Base-by-base conservation (phyloP, 2,329 filamentous ascomycete species). In the Chrysosphaeria jannelii region DNA sequence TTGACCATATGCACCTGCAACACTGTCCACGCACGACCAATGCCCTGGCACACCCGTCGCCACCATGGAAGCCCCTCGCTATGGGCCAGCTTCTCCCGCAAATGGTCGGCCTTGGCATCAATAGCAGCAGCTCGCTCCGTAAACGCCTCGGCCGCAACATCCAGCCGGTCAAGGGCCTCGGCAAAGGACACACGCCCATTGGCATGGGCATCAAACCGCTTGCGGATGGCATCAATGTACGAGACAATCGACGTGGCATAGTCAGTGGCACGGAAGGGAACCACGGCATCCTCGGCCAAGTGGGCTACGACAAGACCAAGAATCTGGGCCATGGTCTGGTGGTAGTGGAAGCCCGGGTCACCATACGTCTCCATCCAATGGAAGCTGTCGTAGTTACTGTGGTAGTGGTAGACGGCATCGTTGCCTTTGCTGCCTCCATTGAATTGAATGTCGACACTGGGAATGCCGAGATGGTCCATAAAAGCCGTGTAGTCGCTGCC, bases 341-440 rank as follows among this genome's bases (percentile, higher is more conserved):
- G 70, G 35, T 75, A 72, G 21, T 54, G 46, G 27, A 62, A 66
- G 12, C 51, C 57, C 2, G 52, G 52, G 35, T 90, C 79, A 20
- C 74, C 76, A 30, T 60, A 85, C 13, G 55, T 58, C 25, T 65
- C 55, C 74, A 89, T 88, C 78, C 79, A 90, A 42, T 69, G 51
- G 41, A 78, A 85, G 36, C 65, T 71, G 37, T 88, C 76, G 37
- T 79, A 88, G 43, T 85, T 85, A 30, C 60, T 59, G 46, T 90
- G 78, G 42, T 90, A 90, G 36, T 75, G 69, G 38, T 76, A 75
- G 3, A 74, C 51, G 4, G 19, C 22, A 14, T 10, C 20, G 4
- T 17, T 20, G 21, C 16, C 23, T 2, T 43, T 37, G 1, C 33
- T 27, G 13, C 42, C 42, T 6, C 33, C 37, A 10, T 39, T 40